Evolutionary conservation across 176 grass and related monocot genomes (phyloP), one percentile per base, ranked within the genome.

Genomic region (Metroxylon sagu): DNA sequence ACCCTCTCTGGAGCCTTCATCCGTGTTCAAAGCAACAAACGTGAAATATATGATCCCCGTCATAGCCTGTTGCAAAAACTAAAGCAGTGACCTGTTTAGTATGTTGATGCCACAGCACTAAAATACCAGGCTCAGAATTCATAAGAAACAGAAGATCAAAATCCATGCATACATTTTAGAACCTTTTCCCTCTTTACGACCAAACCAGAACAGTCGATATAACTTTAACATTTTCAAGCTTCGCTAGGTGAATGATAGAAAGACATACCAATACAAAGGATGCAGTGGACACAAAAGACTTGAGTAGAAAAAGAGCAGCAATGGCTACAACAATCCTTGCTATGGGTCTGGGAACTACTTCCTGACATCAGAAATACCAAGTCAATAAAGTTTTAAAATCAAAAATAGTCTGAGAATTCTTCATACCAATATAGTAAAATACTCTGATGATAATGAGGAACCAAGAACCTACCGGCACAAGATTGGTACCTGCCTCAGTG

Each of bases 41-140:
- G 29, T 62, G n/a, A 97, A 82, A 67, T 91, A 97, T 82, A 97
- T 82, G 14, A 91, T 39, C 16, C 81, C 93, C 87, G 85, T 83
- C 93, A 91, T 77, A 10, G 66, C 81, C 93, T 97, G 81, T 23
- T 25, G 26, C 8, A 28, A 72, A 61, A 56, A 66, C 53, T 69
- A 2, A 43, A 23, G 21, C 21, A 23, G 21, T 23, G 21, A 23
- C 21, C 21, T 23, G 21, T 23, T 43, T 14, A 43, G 35, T 43
- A 3, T 43, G 5, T 35, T 35, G 6, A 8, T 35, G 31, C 31
- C 6, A 35, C 6, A 35, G 8, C 31, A 35, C 8, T 35, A 23
- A 23, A 43, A 0, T 14, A 14, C 35, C 35, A 43, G 7, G 8
- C 35, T 43, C 12, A 5, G 8, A 14, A 43, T 43, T 43, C 35